A percentile compares a stretch with the other conserved stretches of the same genome.
Conservation (phyloP, 2,329 filamentous ascomycete genomes). For the Aspergillus bombycis region DNA sequence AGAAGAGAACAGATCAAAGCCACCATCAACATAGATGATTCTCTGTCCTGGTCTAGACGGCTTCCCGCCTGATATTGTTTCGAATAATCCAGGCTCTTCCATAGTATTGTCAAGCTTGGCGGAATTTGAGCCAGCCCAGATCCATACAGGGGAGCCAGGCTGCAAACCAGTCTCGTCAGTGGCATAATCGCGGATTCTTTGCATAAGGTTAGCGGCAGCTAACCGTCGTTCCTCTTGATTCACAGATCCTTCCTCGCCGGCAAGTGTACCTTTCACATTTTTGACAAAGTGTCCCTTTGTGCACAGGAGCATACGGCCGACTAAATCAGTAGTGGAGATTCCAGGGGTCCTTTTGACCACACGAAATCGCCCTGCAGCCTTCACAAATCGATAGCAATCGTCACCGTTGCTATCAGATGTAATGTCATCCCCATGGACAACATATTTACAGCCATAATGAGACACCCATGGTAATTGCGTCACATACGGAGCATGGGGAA, state of each 20-base stretch:
- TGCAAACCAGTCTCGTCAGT: constrained; percentile 79
- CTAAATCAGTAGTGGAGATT: constrained; percentile 97
- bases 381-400: constrained; percentile 98
- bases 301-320: constrained; percentile 94
- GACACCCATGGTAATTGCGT: constrained; percentile 92
- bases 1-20: constrained; percentile 94
- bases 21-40: constrained; percentile 93
- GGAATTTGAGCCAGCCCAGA: constrained; percentile 62
- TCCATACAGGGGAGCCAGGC: constrained; percentile 83
- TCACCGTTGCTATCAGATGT: constrained; percentile 91
- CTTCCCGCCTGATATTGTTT: constrained; percentile 70
- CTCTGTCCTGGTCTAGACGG: constrained; percentile 75
- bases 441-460: constrained; percentile 92
- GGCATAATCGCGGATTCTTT: constrained; percentile 82
- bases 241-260: constrained; percentile 73
- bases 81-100: constrained; percentile 68
- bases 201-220: constrained; percentile 69
- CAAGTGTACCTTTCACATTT: constrained; percentile 70
- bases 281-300: constrained; percentile 93
- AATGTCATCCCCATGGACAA: constrained; percentile 96
- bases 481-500: constrained; percentile 89
- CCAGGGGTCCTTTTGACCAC: constrained; percentile 95
- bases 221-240: constrained; percentile 67
- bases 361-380: constrained; percentile 89
- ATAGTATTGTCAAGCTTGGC: constrained; percentile 41